These are phyloP conservation scores for Botryotinia globosa DNA, from an alignment of 2,329 filamentous ascomycete species.

Conservation along the genomic window DNA sequence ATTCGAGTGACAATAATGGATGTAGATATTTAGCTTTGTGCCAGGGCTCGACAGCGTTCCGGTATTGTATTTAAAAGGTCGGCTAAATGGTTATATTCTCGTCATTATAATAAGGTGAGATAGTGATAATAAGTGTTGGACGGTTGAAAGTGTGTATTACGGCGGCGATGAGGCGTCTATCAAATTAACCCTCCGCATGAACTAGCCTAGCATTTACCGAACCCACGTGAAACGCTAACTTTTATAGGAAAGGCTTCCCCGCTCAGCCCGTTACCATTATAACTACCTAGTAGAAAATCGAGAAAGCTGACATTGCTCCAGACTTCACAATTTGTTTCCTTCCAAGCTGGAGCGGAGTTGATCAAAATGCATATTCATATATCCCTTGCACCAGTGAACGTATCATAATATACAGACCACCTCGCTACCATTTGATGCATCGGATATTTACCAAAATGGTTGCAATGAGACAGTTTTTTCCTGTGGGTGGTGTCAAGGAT, in stretches of 20 bases:
- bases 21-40: not conserved
- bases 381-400: not conserved
- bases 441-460: not conserved
- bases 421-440: not conserved
- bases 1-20: not conserved
- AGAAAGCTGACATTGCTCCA: not conserved
- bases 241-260: not conserved
- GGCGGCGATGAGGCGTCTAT: conserved; percentile 7
- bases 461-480: conserved; percentile 13
- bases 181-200: not conserved
- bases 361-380: not conserved
- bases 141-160: not conserved
- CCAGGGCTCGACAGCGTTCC: not conserved
- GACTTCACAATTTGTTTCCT: not conserved
- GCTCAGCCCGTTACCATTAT: not conserved
- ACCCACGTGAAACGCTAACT: conserved; percentile 4
- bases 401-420: conserved; percentile 10
- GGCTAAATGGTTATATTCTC: not conserved
- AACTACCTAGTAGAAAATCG: not conserved
- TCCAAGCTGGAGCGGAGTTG: not conserved
- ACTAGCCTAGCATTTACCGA: conserved; percentile 1
- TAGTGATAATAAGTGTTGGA: not conserved
- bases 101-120: not conserved
- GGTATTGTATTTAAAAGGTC: not conserved
- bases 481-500: conserved; percentile 5